A percentile compares a stretch with the other conserved stretches of the same genome.
Conservation (phyloP, 208 protist genomes). For the Trypanosoma brucei region DNA sequence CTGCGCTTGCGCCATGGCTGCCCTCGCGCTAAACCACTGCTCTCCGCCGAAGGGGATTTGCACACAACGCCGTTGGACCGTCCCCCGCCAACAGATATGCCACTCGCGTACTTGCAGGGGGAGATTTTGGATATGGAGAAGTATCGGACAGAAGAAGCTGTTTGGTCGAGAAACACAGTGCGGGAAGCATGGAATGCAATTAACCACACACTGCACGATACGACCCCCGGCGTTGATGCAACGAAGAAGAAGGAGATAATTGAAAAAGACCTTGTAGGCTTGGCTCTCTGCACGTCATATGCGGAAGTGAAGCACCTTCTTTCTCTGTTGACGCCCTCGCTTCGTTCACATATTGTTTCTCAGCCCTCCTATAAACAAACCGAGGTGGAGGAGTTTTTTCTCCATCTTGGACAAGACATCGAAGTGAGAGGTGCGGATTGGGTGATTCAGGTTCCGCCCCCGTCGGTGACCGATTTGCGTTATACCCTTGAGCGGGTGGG, state of each 20-base stretch:
- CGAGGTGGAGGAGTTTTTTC: conserved; percentile 71
- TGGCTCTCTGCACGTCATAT: conserved; percentile 55
- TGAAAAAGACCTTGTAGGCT: conserved; percentile 44
- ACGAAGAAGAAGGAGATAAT: conserved; percentile 32
- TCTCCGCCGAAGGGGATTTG: background rate
- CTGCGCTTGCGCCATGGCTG: background rate
- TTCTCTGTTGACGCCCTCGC: conserved; percentile 41
- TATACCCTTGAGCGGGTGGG: conserved; percentile 47
- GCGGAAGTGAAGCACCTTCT: conserved; percentile 67
- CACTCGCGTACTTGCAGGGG: conserved; percentile 17
- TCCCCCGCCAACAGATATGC: conserved; percentile 21
- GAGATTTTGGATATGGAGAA: conserved; percentile 23
- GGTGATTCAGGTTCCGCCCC: conserved; percentile 53
- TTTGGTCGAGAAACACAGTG: conserved; percentile 54
- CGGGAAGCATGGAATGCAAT: conserved; percentile 50
- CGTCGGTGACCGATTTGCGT: conserved; percentile 44
- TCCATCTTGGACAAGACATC: conserved; percentile 72
- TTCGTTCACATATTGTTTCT: conserved; percentile 35
- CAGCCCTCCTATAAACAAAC: conserved; percentile 38
- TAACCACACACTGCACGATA: conserved; percentile 27
- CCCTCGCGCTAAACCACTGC: background rate
- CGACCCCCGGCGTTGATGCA: conserved; percentile 20
- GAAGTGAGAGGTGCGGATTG: conserved; percentile 63
- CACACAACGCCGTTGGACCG: conserved; percentile 7
- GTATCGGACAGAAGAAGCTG: conserved; percentile 34